These are phyloP conservation scores for Arthrinium puccinioides DNA, from an alignment of 2,329 filamentous ascomycete genomes.

Conservation along the genomic window DNA sequence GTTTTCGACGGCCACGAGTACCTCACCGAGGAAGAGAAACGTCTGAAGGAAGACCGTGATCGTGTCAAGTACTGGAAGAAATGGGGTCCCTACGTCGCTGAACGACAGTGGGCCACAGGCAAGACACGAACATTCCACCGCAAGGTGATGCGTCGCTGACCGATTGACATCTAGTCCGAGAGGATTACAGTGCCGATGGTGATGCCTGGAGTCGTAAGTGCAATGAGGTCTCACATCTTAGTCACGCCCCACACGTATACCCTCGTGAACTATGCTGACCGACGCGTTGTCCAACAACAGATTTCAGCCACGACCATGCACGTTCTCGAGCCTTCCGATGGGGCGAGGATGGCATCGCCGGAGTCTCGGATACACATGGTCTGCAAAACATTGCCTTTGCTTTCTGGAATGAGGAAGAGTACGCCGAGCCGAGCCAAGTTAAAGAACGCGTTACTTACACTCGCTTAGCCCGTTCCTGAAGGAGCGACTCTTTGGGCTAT, in stretches of 20 bases:
- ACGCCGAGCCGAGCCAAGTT: conserved; percentile 10
- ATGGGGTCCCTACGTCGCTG: conserved; percentile 91
- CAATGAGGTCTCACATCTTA: too few relatives aligned
- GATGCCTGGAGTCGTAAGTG: conserved; percentile 91
- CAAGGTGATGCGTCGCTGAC: background rate
- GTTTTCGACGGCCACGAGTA: conserved; percentile 83
- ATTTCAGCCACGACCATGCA: conserved; percentile 91
- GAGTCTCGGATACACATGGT: conserved; percentile 85
- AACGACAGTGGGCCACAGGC: conserved; percentile 95
- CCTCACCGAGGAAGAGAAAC: conserved; percentile 82
- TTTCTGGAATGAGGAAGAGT: conserved; percentile 99
- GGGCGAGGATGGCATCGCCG: conserved; percentile 96
- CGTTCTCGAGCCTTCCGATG: conserved; percentile 84
- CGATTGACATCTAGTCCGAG: conserved; percentile 53
- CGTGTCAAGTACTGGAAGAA: conserved; percentile 93
- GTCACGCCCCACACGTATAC: conserved; percentile 3
- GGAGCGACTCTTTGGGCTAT: conserved; percentile 88
- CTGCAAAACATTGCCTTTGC: conserved; percentile 89
- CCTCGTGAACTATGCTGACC: conserved; percentile 11
- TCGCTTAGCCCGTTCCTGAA: conserved; percentile 74
- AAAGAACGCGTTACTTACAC: conserved; percentile 28
- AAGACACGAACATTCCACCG: conserved; percentile 21
- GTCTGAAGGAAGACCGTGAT: conserved; percentile 78
- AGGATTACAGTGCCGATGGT: conserved; percentile 85
- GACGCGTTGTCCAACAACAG: conserved; percentile 34